phyloP scores from a whole-genome alignment of 805 yeast species.

The Teunomyces tritomae region DNA sequence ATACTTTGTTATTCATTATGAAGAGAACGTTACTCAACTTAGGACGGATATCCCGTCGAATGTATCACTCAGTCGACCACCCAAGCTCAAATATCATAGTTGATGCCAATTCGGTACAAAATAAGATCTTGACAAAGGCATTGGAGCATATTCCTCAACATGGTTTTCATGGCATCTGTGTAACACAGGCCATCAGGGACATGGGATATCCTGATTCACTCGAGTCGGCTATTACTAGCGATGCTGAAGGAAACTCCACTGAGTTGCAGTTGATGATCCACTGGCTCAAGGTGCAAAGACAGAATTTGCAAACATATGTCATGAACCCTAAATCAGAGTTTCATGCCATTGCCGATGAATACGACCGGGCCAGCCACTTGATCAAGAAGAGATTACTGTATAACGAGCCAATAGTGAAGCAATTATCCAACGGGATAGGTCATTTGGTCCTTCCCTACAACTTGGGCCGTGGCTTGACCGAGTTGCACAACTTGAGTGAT shows the following conservation, averaged over 20 bases:
- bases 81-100: conserved; percentile 34
- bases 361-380: conserved; percentile 43
- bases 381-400: conserved; percentile 49
- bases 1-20: background rate
- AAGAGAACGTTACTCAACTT: conserved; percentile 1
- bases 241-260: conserved; percentile 42
- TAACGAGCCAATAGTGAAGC: conserved; percentile 47
- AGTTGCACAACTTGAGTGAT: conserved; percentile 73
- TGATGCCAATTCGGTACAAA: conserved; percentile 33
- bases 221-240: conserved; percentile 37
- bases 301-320: conserved; percentile 28
- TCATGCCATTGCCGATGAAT: conserved; percentile 30
- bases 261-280: conserved; percentile 57
- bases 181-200: conserved; percentile 48
- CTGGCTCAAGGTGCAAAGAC: conserved; percentile 45
- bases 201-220: conserved; percentile 53
- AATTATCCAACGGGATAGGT: conserved; percentile 53
- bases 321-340: conserved; percentile 25
- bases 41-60: conserved; percentile 6
- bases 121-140: conserved; percentile 38
- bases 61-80: conserved; percentile 38
- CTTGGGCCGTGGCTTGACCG: conserved; percentile 53
- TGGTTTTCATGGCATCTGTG: conserved; percentile 51
- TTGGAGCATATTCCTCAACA: conserved; percentile 44
- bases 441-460: conserved; percentile 66